Evolutionary conservation across 352 stramenopile species (phyloP).

Genomic region (Phytophthora constricta): DNA sequence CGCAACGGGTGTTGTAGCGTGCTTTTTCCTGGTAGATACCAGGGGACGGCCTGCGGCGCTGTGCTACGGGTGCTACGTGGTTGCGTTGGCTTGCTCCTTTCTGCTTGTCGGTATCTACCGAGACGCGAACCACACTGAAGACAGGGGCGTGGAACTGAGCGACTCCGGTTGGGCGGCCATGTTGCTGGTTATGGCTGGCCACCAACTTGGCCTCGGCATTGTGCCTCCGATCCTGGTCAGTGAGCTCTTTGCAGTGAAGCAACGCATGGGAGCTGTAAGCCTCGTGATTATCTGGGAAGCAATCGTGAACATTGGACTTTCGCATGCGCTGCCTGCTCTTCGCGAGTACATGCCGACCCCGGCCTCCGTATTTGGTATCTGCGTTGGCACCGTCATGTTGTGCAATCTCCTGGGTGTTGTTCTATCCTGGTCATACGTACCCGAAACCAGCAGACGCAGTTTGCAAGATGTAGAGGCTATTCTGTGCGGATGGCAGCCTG

Average conservation of each 20-base stretch:
- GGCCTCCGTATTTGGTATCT: conserved; percentile 51
- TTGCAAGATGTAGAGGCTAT: conserved; percentile 86
- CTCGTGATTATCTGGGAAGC: conserved; percentile 71
- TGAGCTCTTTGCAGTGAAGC: conserved; percentile 75
- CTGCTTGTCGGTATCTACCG: conserved; percentile 55
- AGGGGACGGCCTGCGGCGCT: conserved; percentile 58
- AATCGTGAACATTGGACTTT: conserved; percentile 48
- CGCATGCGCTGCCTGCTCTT: conserved; percentile 45
- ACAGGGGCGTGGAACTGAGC: conserved; percentile 39
- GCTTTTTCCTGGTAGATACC: conserved; percentile 74
- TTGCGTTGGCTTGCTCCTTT: conserved; percentile 52
- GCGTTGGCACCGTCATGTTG: conserved; percentile 46
- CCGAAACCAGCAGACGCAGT: conserved; percentile 77
- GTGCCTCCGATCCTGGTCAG: conserved; percentile 64
- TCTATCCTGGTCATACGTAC: conserved; percentile 71
- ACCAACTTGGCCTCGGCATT: conserved; percentile 70
- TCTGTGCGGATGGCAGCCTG: conserved; percentile 72
- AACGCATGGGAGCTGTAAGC: conserved; percentile 69
- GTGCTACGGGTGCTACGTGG: conserved; percentile 66
- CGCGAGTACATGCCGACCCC: conserved; percentile 44
- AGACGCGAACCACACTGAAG: conserved; percentile 21
- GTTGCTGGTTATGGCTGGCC: conserved; percentile 67
- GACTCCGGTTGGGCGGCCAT: conserved; percentile 69
- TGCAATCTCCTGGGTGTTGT: conserved; percentile 56
- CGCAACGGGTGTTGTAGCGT: conserved; percentile 52